Base-by-base conservation (phyloP, 2,329 filamentous ascomycete genomes). In the Dactylellina leptospora region DNA sequence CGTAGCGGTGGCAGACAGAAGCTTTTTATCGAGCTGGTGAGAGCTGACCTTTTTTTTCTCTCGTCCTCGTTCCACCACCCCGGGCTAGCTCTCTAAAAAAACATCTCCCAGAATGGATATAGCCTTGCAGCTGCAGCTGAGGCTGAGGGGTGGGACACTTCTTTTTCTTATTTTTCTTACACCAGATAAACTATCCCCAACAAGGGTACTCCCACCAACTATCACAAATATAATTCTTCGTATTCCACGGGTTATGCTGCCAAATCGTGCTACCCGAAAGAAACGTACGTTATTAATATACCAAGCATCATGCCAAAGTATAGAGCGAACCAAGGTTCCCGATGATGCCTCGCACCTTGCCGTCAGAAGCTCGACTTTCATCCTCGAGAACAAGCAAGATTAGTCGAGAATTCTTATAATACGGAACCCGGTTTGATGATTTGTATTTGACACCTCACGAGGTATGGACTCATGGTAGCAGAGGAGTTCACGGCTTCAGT, bases 81-180 rank as follows among this genome's bases (percentile, higher is more conserved):
- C 38, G 4, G 13, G 23, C 22, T 42, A 47, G 36, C 36, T 40
- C 56, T 54, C 55, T 22, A 23, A 44, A 51, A 58, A 68, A 47
- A 54, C 50, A 62, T 44, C 30, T 36, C 58, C 59, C 40, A 55
- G 38, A 48, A 54, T 53, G 59, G 68, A 64, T 64, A 63, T 56
- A 72, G 68, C 68, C 68, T 72, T 55, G 68, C 68, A 72, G 59
- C 59, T 63, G 59, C 48, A 48, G 68, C 59, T 72, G 68, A 72
- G 68, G 62, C 62, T 68, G 62, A 68, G 50, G n/a, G n/a, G 66
- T 63, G 59, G 66, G 54, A 64, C 59, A 64, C 38, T n/a, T n/a
- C 50, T 64, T 72, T 72, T 63, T 38, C 25, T 27, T 11, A 66
- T 44, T 45, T 18, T 22, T 20, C 22, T 45, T 45, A 42, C 6